A percentile compares a stretch with the other conserved stretches of the same genome.
phyloP scores from a whole-genome alignment of 345 rosid genomes.

The Boechera divaricarpa region DNA sequence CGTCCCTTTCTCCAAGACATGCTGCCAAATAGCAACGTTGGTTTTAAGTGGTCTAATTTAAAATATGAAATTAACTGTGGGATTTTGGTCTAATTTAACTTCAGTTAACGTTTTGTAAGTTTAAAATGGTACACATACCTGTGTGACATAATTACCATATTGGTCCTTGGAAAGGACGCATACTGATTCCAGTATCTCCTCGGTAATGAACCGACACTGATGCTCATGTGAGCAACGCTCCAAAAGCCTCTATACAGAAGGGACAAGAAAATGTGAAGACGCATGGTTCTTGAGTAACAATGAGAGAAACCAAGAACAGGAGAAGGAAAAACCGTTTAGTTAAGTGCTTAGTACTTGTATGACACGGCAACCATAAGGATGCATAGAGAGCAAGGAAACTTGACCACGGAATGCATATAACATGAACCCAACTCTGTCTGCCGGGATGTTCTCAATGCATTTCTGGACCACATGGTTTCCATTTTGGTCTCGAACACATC shows the following conservation, averaged over 20 bases:
- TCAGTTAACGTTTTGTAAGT: constrained; percentile 2
- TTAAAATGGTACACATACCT: constrained; percentile 48
- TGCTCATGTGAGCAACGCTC: constrained; percentile 65
- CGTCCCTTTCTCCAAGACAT: constrained; percentile 69
- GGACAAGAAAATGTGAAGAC: constrained; percentile 7
- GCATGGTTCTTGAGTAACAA: background rate
- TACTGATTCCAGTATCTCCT: constrained; percentile 69
- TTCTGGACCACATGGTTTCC: constrained; percentile 91
- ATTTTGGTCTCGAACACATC: constrained; percentile 85
- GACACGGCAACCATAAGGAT: constrained; percentile 89
- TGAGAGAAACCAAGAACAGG: constrained; percentile 24
- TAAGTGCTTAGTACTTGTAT: constrained; percentile 59
- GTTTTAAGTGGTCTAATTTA: background rate
- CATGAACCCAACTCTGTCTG: constrained; percentile 65
- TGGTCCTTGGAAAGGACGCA: constrained; percentile 69
- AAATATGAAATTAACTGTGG: background rate
- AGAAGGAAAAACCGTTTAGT: background rate
- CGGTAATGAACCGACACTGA: constrained; percentile 60
- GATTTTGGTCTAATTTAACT: background rate
- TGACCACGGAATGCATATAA: constrained; percentile 65
- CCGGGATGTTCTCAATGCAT: constrained; percentile 69
- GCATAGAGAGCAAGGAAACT: constrained; percentile 72
- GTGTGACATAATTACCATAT: constrained; percentile 79
- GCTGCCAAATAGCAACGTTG: constrained; percentile 49
- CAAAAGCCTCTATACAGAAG: constrained; percentile 60